phyloP scores from a whole-genome alignment of 495 filamentous ascomycete species.

The Hapsidospora chrysogenum region DNA sequence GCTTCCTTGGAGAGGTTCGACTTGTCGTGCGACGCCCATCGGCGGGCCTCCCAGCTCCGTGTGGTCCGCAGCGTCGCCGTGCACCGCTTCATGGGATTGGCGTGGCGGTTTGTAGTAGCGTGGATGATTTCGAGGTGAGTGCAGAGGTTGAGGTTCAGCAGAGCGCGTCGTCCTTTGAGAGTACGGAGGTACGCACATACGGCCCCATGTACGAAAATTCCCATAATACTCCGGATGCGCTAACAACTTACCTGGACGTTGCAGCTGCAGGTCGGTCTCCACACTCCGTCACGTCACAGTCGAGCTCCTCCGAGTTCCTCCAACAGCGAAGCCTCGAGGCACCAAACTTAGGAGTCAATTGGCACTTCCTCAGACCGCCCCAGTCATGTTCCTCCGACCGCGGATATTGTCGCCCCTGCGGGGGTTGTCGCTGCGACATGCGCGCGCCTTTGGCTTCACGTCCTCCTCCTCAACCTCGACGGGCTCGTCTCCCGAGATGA shows the following conservation, averaged over 20 bases:
- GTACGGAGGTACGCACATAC: too few species aligned
- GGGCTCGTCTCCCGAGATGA: not conserved
- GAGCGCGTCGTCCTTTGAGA: not conserved
- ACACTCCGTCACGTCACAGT: not conserved
- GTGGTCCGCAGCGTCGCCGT: not conserved
- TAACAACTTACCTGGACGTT: not conserved
- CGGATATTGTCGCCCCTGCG: not conserved
- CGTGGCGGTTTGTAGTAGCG: too few species aligned
- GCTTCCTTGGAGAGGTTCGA: not conserved
- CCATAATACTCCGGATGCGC: not conserved
- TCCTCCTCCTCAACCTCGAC: not conserved
- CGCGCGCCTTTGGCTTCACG: not conserved
- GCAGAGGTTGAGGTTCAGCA: not conserved
- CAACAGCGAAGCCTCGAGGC: not conserved
- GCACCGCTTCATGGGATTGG: constrained; percentile 5
- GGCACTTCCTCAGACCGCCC: not conserved
- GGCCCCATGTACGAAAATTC: too few species aligned
- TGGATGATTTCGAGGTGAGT: not conserved
- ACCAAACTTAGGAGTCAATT: not conserved
- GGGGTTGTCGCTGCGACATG: not conserved
- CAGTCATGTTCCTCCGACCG: not conserved
- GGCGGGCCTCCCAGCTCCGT: not conserved
- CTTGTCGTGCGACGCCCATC: constrained; percentile 2
- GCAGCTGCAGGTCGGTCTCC: not conserved
- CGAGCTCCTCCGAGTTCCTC: not conserved